These are phyloP conservation scores for Pseudogymnoascus sp. DNA, from an alignment of 2,329 filamentous ascomycete species.

Conservation along the genomic window DNA sequence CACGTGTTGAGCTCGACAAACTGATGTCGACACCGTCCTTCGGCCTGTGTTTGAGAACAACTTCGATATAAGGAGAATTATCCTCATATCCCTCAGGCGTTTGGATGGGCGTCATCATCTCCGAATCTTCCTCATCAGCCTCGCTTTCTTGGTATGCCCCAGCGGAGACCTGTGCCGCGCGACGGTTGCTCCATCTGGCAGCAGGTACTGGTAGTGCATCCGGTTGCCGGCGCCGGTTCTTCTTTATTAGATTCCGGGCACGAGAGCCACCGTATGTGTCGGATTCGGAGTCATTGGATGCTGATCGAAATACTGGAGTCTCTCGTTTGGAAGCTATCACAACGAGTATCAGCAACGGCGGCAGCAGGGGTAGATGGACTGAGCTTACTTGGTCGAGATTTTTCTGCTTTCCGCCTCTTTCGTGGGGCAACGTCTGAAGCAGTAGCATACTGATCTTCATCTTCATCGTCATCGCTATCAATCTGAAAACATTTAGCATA, in stretches of 20 bases:
- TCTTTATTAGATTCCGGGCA: conserved; percentile 61
- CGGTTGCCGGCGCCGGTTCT: conserved; percentile 65
- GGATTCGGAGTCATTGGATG: conserved; percentile 55
- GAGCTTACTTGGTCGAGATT: conserved; percentile 54
- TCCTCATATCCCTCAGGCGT: conserved; percentile 65
- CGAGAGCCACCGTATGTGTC: conserved; percentile 73
- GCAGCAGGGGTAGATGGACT: conserved; percentile 9
- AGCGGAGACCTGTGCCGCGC: conserved; percentile 62
- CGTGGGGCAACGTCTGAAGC: conserved; percentile 59
- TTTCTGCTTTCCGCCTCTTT: conserved; percentile 61
- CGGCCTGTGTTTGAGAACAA: conserved; percentile 77
- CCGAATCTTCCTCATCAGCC: conserved; percentile 53
- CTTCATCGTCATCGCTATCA: conserved; percentile 43
- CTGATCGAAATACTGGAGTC: conserved; percentile 46
- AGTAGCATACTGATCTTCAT: conserved; percentile 51
- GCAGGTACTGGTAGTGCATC: conserved; percentile 57
- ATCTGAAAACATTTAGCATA: conserved; percentile 33
- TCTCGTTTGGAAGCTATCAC: conserved; percentile 49
- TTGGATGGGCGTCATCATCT: conserved; percentile 58
- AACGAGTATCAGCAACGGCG: conserved; percentile 17
- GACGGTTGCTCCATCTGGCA: conserved; percentile 83
- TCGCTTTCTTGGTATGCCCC: conserved; percentile 60
- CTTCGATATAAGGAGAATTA: conserved; percentile 77
- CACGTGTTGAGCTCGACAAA: conserved; percentile 45
- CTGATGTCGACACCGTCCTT: conserved; percentile 57